Conservation (phyloP, 2,329 filamentous ascomycete species). For the Chaetoscypha palmicola region DNA sequence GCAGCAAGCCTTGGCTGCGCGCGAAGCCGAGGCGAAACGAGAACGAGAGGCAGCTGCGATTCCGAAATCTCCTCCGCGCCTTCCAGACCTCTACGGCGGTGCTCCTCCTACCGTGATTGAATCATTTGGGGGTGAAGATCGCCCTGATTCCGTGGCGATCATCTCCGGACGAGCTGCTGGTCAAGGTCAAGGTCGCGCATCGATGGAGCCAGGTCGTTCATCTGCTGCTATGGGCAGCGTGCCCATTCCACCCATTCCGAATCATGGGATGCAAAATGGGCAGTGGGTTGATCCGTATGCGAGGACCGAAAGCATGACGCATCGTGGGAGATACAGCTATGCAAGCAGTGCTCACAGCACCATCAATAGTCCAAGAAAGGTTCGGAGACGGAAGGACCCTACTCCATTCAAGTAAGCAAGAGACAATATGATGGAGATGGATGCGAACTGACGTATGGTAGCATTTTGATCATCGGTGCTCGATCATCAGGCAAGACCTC, state of each 20-base stretch:
- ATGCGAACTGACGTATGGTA: constrained; percentile 35
- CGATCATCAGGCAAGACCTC: constrained; percentile 89
- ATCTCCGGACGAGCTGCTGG: constrained; percentile 44
- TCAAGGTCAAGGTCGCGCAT: constrained; percentile 39
- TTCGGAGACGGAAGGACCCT: constrained; percentile 91
- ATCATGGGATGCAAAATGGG: constrained; percentile 31
- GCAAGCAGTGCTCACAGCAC: constrained; percentile 86
- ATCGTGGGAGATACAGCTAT: constrained; percentile 94
- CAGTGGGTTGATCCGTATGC: constrained; percentile 69
- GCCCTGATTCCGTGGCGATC: constrained; percentile 56
- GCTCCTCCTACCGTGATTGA: constrained; percentile 23
- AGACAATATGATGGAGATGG: background rate
- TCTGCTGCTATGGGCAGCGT: constrained; percentile 28
- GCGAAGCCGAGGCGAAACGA: constrained; percentile 44
- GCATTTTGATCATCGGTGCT: constrained; percentile 84
- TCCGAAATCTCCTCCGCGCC: constrained; percentile 52
- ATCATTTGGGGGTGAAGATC: constrained; percentile 51
- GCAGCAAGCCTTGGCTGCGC: constrained; percentile 40
- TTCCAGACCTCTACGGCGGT: constrained; percentile 40
- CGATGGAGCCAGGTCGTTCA: constrained; percentile 44
- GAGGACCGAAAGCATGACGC: constrained; percentile 88
- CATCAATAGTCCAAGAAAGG: constrained; percentile 84
- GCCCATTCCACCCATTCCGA: constrained; percentile 51
- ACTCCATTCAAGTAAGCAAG: constrained; percentile 89
- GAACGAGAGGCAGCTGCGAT: constrained; percentile 48